phyloP scores from a whole-genome alignment of 129 eudicot species.

The Flaveria bidentis region DNA sequence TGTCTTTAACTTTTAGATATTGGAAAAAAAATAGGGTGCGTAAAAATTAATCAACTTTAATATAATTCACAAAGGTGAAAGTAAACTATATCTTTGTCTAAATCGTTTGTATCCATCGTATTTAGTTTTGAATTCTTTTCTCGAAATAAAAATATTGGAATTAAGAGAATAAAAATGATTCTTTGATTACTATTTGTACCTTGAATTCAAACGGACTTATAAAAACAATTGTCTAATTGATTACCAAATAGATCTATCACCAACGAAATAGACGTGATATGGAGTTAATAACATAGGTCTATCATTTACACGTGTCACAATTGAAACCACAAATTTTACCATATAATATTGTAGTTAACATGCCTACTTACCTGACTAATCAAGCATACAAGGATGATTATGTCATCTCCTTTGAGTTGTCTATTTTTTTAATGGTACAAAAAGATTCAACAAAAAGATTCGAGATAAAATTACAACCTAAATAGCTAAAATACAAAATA shows the following conservation, averaged over 20 bases:
- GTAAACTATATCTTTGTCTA: too few relatives aligned
- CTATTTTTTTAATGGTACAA: background rate
- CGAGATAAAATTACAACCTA: background rate
- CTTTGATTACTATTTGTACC: too few relatives aligned
- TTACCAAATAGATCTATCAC: slow-evolving; percentile 11
- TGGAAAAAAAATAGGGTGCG: too few relatives aligned
- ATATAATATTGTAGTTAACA: background rate
- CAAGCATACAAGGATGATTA: slow-evolving; percentile 13
- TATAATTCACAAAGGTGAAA: too few relatives aligned
- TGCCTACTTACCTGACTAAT: slow-evolving; percentile 19
- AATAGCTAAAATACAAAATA: background rate
- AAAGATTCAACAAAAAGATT: background rate
- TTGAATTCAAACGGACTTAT: too few relatives aligned
- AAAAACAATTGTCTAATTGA: background rate
- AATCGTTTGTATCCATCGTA: too few relatives aligned
- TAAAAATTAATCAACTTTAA: too few relatives aligned
- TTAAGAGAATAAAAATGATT: background rate
- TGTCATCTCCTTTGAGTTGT: background rate
- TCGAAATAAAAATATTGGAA: background rate
- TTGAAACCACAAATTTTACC: slow-evolving; percentile 15
- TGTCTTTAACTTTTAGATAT: background rate
- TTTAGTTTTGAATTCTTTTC: background rate
- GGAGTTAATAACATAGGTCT: background rate
- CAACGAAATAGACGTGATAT: background rate
- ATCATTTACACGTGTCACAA: slow-evolving; percentile 26